These are phyloP conservation scores for Colletotrichum chlorophyti DNA, from an alignment of 2,329 filamentous ascomycete species.

Conservation along the genomic window DNA sequence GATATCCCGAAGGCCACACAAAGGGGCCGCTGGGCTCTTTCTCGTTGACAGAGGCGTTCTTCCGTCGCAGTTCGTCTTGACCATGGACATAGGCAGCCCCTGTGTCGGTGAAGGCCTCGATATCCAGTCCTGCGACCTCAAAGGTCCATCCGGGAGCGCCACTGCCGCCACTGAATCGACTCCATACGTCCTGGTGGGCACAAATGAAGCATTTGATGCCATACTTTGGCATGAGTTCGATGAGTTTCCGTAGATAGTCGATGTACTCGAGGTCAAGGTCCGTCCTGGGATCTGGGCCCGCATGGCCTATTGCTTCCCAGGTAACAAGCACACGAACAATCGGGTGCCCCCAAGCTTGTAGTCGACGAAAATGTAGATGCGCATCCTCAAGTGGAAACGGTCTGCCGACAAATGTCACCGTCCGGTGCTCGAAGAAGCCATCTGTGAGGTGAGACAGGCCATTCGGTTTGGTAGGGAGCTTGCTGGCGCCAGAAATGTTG, in stretches of 20 bases:
- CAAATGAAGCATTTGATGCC: slow-evolving; percentile 50
- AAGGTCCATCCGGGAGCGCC: slow-evolving; percentile 51
- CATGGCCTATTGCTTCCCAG: slow-evolving; percentile 47
- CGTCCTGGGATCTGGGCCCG: slow-evolving; percentile 38
- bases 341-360: slow-evolving; percentile 46
- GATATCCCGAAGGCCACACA: slow-evolving; percentile 45
- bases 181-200: slow-evolving; percentile 52
- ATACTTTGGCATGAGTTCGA: slow-evolving; percentile 44
- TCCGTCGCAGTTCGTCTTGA: slow-evolving; percentile 39
- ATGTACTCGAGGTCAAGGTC: slow-evolving; percentile 48
- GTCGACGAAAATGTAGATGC: slow-evolving; percentile 44
- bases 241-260: slow-evolving; percentile 42
- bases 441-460: slow-evolving; percentile 47
- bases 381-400: slow-evolving; percentile 47
- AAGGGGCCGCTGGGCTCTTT: slow-evolving; percentile 44
- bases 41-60: slow-evolving; percentile 33
- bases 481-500: slow-evolving; percentile 49
- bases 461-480: slow-evolving; percentile 44
- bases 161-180: slow-evolving; percentile 48
- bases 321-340: slow-evolving; percentile 49
- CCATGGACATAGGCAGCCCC: slow-evolving; percentile 42
- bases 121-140: slow-evolving; percentile 46
- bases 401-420: slow-evolving; percentile 45
- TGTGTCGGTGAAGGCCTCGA: slow-evolving; percentile 38
- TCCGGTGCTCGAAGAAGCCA: slow-evolving; percentile 47